Base-by-base conservation (phyloP, 371 early-diverging fungal species). In the Lichtheimia hyalospora region DNA sequence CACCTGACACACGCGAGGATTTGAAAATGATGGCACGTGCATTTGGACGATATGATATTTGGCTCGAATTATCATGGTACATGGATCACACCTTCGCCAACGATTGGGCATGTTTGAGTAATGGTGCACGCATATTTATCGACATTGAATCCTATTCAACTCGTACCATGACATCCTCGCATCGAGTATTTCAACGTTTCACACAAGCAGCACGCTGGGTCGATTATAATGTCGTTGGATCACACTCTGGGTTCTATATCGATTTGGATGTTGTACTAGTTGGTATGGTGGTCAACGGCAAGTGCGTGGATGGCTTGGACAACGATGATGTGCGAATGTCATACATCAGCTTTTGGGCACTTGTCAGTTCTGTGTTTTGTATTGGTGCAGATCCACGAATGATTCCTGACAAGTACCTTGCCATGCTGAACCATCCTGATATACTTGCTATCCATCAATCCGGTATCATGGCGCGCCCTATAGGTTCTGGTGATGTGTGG, bases 51-150 rank as follows among this genome's bases (percentile, higher is more conserved):
- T 57, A 61, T n/a, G 42, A 63, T 18, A 69, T 73, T 15, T 73
- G 73, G 73, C 58, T 73, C 40, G 73, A 73, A 24, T 23, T 73
- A 20, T 73, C 73, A 0, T 73, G 73, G 73, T 64, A 60, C 18
- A 39, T 73, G 57, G 73, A 73, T 39, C 63, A 54, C 12, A 27
- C 41, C 0, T 69, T 60, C 41, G 73, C 66, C 8, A 54, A 64
- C 2, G 73, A 73, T 16, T 73, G 73, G 73, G 57, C 58, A 5
- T 16, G 49, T 0, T 43, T 67, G 1, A 41, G 63, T 5, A 69
- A 73, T 52, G 73, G 73, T 14, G 73, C 67, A 0, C 62, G 73
- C 4, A 41, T 73, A 3, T 69, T 54, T 52, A 59, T 67, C 27
- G 73, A 73, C 46, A 73, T 73, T 20, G 73, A 73, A 51, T 69